Evolutionary conservation across 169 alveolate genomes (phyloP).

Genomic region (Babesia ovata): DNA sequence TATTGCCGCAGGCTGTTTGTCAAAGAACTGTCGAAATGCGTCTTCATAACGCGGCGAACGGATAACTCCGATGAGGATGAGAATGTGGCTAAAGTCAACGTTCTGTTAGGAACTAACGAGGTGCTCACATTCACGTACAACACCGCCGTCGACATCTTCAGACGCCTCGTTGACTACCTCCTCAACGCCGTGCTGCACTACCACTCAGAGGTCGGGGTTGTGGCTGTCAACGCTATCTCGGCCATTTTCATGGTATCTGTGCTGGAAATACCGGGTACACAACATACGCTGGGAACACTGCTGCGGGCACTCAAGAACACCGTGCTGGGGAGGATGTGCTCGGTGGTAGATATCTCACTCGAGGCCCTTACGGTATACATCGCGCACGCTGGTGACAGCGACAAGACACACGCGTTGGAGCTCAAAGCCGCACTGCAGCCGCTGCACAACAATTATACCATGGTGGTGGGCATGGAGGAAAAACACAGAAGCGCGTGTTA

Average conservation of each 20-base stretch:
- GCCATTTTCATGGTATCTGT: conserved; percentile 38
- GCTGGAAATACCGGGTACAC: conserved; percentile 10
- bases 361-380: conserved; percentile 15
- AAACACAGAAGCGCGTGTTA: conserved; percentile 6
- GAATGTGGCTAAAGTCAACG: background rate
- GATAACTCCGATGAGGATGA: background rate
- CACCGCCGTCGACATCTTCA: conserved; percentile 23
- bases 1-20: conserved; percentile 14
- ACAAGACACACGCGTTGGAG: conserved; percentile 5
- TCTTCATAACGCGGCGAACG: background rate
- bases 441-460: conserved; percentile 19
- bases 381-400: conserved; percentile 11
- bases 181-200: conserved; percentile 38
- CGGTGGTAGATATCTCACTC: conserved; percentile 21
- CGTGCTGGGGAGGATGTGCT: conserved; percentile 39
- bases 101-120: conserved; percentile 30
- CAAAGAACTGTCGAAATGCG: conserved; percentile 37
- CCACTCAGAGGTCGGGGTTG: conserved; percentile 34
- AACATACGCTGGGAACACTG: conserved; percentile 9
- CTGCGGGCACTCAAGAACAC: conserved; percentile 30
- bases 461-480: conserved; percentile 19
- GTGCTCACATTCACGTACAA: conserved; percentile 21
- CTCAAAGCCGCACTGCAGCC: conserved; percentile 19
- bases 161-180: conserved; percentile 32
- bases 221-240: conserved; percentile 33